Evolutionary conservation across 495 filamentous ascomycete genomes (phyloP).

Genomic region (Emericellopsis terricola): DNA sequence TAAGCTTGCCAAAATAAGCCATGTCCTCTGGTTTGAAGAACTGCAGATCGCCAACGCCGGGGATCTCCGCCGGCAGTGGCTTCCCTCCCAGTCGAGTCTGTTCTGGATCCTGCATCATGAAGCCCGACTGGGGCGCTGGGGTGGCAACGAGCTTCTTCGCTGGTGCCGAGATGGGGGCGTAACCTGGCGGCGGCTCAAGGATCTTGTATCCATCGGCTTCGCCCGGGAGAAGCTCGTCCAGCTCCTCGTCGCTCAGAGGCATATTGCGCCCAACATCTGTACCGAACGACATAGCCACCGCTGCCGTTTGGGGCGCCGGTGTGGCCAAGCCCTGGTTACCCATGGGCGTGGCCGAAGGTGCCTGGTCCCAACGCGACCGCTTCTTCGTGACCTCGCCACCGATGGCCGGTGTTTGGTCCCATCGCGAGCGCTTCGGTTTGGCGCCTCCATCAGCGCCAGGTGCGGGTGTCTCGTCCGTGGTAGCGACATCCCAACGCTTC

Average conservation of each 20-base stretch:
- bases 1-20: slow-evolving; percentile 96
- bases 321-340: slow-evolving; percentile 69
- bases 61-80: slow-evolving; percentile 89
- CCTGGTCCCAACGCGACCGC: slow-evolving; percentile 80
- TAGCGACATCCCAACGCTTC: slow-evolving; percentile 77
- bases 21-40: slow-evolving; percentile 99
- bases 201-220: slow-evolving; percentile 77
- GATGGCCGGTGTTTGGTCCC: slow-evolving; percentile 71
- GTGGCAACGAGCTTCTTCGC: slow-evolving; percentile 64
- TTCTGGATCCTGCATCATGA: slow-evolving; percentile 96
- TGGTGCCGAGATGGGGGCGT: slow-evolving; percentile 64
- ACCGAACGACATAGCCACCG: slow-evolving; percentile 45
- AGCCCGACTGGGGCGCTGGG: slow-evolving; percentile 54
- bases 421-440: slow-evolving; percentile 48
- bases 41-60: slow-evolving; percentile 90
- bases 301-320: slow-evolving; percentile 68
- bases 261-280: slow-evolving; percentile 63
- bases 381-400: slow-evolving; percentile 36
- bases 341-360: slow-evolving; percentile 68
- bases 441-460: not conserved
- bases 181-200: slow-evolving; percentile 81
- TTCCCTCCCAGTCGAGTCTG: slow-evolving; percentile 66
- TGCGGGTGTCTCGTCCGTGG: slow-evolving; percentile 36
- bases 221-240: slow-evolving; percentile 75
- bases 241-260: slow-evolving; percentile 77